Conservation (phyloP, 2,329 filamentous ascomycete genomes). For the Fusarium albosuccineum region DNA sequence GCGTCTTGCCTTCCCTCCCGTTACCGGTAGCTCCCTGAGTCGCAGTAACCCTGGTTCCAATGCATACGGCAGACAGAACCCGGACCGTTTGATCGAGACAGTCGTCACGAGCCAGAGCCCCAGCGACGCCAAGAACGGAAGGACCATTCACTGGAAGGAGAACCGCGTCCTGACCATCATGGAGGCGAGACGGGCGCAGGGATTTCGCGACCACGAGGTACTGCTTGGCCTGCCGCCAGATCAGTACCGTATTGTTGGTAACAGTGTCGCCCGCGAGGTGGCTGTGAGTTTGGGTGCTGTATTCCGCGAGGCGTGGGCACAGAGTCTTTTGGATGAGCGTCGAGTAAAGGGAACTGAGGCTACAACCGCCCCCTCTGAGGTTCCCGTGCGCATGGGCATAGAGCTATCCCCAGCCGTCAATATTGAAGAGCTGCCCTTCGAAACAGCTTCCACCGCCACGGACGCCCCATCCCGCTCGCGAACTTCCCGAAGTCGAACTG, state of each 20-base stretch:
- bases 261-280: conserved; percentile 79
- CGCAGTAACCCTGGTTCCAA: conserved; percentile 58
- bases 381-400: conserved; percentile 12
- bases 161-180: conserved; percentile 71
- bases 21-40: conserved; percentile 23
- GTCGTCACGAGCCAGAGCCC: conserved; percentile 68
- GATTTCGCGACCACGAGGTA: conserved; percentile 77
- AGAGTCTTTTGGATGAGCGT: conserved; percentile 42
- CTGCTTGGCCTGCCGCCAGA: conserved; percentile 68
- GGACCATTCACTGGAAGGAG: conserved; percentile 74
- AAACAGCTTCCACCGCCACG: conserved; percentile 12
- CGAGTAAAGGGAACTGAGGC: neutral
- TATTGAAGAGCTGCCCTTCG: conserved; percentile 19
- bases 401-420: conserved; percentile 23
- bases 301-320: conserved; percentile 67
- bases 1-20: conserved; percentile 55
- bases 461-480: neutral
- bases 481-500: conserved; percentile 19
- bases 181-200: conserved; percentile 78
- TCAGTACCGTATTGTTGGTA: conserved; percentile 78
- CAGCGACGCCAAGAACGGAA: conserved; percentile 68
- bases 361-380: neutral
- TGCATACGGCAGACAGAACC: conserved; percentile 67
- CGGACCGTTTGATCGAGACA: conserved; percentile 69
- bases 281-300: conserved; percentile 75